These are phyloP conservation scores for Populus simonii DNA, from an alignment of 345 rosid genomes.

Conservation along the genomic window DNA sequence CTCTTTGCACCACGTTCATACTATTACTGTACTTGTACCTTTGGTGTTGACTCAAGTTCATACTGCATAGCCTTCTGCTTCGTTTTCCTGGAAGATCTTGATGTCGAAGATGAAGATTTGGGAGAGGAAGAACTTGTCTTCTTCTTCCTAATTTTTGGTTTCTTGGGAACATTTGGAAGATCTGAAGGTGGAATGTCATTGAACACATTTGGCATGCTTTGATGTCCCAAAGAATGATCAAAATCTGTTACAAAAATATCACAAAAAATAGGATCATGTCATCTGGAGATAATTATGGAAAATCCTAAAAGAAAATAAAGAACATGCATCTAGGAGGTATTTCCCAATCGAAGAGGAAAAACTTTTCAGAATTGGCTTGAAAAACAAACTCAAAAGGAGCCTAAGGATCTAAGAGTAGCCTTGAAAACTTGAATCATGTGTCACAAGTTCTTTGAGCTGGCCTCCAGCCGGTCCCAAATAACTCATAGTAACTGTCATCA, in stretches of 20 bases:
- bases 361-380: background rate
- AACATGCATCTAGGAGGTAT: no score
- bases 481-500: no score
- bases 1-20: background rate
- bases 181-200: conserved; percentile 30
- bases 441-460: background rate
- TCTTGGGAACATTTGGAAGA: conserved; percentile 43
- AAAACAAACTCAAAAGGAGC: background rate
- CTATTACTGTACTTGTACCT: conserved; percentile 19
- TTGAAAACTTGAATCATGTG: background rate
- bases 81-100: conserved; percentile 31
- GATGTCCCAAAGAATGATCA: conserved; percentile 33
- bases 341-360: no score
- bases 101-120: conserved; percentile 32
- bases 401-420: background rate
- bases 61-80: conserved; percentile 28
- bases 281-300: background rate
- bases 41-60: conserved; percentile 21
- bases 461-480: no score
- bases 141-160: conserved; percentile 46
- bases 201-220: conserved; percentile 28
- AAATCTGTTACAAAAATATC: conserved; percentile 34
- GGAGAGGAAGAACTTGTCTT: conserved; percentile 40
- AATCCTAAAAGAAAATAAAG: no score
- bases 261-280: background rate